Conservation (phyloP, 2,329 filamentous ascomycete genomes). For the Hypoxylon sp. region DNA sequence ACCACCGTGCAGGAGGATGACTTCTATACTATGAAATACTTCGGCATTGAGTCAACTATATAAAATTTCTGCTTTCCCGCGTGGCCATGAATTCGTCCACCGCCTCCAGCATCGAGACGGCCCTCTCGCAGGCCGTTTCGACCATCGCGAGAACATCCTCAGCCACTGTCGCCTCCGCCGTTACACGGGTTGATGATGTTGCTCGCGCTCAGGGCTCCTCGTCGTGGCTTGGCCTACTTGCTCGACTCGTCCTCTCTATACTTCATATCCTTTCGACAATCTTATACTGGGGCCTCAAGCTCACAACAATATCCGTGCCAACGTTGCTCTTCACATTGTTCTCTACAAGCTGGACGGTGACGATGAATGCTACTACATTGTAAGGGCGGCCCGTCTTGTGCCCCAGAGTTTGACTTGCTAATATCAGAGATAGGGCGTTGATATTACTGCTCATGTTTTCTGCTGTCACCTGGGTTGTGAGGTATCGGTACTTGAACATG, state of each 20-base stretch:
- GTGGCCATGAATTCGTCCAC: slow-evolving; percentile 35
- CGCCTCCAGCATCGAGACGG: slow-evolving; percentile 33
- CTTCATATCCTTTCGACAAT: slow-evolving; percentile 71
- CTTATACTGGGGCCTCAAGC: slow-evolving; percentile 85
- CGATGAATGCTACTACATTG: slow-evolving; percentile 98
- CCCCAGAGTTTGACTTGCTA: slow-evolving; percentile 58
- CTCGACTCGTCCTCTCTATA: slow-evolving; percentile 67
- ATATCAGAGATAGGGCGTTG: slow-evolving; percentile 44
- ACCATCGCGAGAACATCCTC: slow-evolving; percentile 48
- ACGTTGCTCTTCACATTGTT: slow-evolving; percentile 80
- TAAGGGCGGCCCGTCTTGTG: slow-evolving; percentile 61
- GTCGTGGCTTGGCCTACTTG: slow-evolving; percentile 72
- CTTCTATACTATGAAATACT: slow-evolving; percentile 29
- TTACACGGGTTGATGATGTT: slow-evolving; percentile 47
- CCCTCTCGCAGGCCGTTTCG: slow-evolving; percentile 49
- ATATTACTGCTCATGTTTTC: slow-evolving; percentile 87
- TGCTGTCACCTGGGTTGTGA: slow-evolving; percentile 92
- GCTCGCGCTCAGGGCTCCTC: slow-evolving; percentile 51
- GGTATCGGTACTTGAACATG: slow-evolving; percentile 97
- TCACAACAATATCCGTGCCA: slow-evolving; percentile 89
- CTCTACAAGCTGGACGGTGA: slow-evolving; percentile 87
- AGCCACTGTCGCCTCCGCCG: slow-evolving; percentile 46
- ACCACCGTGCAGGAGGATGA: slow-evolving; percentile 46
- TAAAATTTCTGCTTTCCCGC: slow-evolving; percentile 12
- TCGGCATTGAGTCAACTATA: slow-evolving; percentile 9